These are phyloP conservation scores for Zangia roseola DNA, from an alignment of 768 basidiomycete species.

Conservation along the genomic window DNA sequence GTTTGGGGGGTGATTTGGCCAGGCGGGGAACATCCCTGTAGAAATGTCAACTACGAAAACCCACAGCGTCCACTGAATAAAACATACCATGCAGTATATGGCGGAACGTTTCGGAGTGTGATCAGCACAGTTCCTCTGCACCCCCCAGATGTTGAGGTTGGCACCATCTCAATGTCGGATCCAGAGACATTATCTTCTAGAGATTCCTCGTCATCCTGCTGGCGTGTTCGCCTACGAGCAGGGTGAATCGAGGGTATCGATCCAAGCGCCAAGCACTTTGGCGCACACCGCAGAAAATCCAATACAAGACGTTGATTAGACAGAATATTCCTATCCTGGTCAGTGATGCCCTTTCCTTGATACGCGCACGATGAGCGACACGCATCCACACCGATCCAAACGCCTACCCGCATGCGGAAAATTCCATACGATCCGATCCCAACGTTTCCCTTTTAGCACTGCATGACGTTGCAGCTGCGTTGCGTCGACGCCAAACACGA, in stretches of 20 bases:
- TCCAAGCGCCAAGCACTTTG: slow-evolving; percentile 58
- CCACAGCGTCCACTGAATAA: neutral
- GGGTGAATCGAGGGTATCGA: slow-evolving; percentile 43
- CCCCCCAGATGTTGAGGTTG: neutral
- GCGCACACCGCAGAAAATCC: slow-evolving; percentile 75
- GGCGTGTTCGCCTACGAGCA: slow-evolving; percentile 44
- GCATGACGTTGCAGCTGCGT: slow-evolving; percentile 62
- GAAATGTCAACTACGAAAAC: slow-evolving; percentile 5
- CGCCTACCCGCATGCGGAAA: slow-evolving; percentile 90
- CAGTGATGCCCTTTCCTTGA: slow-evolving; percentile 83
- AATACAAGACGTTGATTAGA: slow-evolving; percentile 85
- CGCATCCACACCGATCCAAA: neutral
- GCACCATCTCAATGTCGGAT: slow-evolving; percentile 13
- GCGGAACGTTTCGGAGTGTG: slow-evolving; percentile 81
- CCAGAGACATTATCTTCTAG: slow-evolving; percentile 18
- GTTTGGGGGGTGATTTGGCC: slow-evolving; percentile 69
- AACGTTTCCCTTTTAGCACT: slow-evolving; percentile 56
- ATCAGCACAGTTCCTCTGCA: slow-evolving; percentile 76
- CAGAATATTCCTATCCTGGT: slow-evolving; percentile 90
- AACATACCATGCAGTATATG: slow-evolving; percentile 83
- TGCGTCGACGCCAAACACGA: slow-evolving; percentile 86
- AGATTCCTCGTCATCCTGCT: slow-evolving; percentile 43
- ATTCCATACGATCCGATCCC: slow-evolving; percentile 89
- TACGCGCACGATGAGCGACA: neutral
- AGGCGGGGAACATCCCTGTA: slow-evolving; percentile 73